Evolutionary conservation across 345 rosid genomes (phyloP).

Genomic region (Rhizophora apiculata): DNA sequence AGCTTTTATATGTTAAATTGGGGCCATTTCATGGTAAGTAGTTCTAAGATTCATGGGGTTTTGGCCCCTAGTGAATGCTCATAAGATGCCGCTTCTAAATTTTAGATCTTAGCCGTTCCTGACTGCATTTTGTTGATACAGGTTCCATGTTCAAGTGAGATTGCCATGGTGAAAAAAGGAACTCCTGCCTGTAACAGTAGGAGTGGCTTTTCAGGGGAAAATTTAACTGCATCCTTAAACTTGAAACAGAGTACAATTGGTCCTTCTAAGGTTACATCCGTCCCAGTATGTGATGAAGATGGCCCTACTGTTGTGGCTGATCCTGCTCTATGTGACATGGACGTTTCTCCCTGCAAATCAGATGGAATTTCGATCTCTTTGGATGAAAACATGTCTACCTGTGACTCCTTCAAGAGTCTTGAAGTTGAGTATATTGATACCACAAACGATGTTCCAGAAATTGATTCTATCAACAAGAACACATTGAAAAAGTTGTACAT

Average conservation of each 20-base stretch:
- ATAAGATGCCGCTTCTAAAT: neutral
- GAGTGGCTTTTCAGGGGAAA: conserved; percentile 26
- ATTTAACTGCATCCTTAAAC: conserved; percentile 27
- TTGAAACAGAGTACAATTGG: conserved; percentile 34
- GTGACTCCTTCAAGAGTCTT: conserved; percentile 84
- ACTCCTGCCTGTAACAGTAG: conserved; percentile 28
- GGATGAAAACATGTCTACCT: conserved; percentile 78
- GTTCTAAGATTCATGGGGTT: neutral
- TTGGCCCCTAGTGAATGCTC: neutral
- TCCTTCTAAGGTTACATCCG: conserved; percentile 32
- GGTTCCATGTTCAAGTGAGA: conserved; percentile 52
- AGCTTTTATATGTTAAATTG: neutral
- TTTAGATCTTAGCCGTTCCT: conserved; percentile 1
- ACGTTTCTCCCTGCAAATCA: conserved; percentile 56
- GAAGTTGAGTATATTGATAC: conserved; percentile 74
- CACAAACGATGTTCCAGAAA: conserved; percentile 36
- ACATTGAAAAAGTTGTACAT: conserved; percentile 71
- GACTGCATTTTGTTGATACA: conserved; percentile 23
- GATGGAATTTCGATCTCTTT: conserved; percentile 55
- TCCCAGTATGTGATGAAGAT: conserved; percentile 29
- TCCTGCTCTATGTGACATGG: conserved; percentile 32
- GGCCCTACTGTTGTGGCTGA: conserved; percentile 16
- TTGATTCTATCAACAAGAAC: conserved; percentile 66
- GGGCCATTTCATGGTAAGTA: neutral
- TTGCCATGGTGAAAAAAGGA: conserved; percentile 51